Base-by-base conservation (phyloP, 2,329 filamentous ascomycete genomes). In the Fonsecaea monophora region DNA sequence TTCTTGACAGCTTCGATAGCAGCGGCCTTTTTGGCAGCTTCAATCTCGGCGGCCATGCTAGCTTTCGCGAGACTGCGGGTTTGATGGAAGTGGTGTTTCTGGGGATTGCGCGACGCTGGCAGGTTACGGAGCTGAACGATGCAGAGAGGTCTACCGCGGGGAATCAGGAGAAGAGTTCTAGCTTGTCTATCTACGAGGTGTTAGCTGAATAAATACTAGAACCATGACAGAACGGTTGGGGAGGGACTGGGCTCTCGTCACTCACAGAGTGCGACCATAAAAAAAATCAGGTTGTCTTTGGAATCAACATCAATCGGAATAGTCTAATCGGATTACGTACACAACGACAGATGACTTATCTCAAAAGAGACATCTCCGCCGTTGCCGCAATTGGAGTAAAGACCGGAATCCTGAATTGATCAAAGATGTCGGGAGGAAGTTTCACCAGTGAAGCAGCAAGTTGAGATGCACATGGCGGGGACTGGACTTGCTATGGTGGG, bases 1-100 rank as follows among this genome's bases (percentile, higher is more conserved):
- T 88, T 86, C 53, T 75, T 76, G 8, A 89, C 86, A 18, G 87
- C 87, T 69, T 80, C 79, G 70, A 80, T 82, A 56, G 86, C 87
- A 64, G 87, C 87, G 32, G 84, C 83, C 70, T 83, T 82, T 78
- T 89, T 89, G 38, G 87, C 85, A 58, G 80, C 78, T 79, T 90
- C 87, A 70, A 89, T 77, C 30, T 71, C 71, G 38, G 68, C 68
- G 61, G 68, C 68, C 25, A 63, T 63, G 58, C 42, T 18, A 48
- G 32, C 38, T 2, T 13, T 37, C 8, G 30, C 25, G 32, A 30
- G 13, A n/a, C 7, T 18, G 53, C 21, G 45, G 45, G 35, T 40
- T 53, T 32, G 42, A 40, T 61, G 60, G 53, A 59, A 63, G 56
- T 34, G 37, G 38, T 50, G 62, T 32, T 56, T 40, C 60, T n/a